Evolutionary conservation across 352 stramenopile species (phyloP).

Genomic region (Phytophthora multivora): DNA sequence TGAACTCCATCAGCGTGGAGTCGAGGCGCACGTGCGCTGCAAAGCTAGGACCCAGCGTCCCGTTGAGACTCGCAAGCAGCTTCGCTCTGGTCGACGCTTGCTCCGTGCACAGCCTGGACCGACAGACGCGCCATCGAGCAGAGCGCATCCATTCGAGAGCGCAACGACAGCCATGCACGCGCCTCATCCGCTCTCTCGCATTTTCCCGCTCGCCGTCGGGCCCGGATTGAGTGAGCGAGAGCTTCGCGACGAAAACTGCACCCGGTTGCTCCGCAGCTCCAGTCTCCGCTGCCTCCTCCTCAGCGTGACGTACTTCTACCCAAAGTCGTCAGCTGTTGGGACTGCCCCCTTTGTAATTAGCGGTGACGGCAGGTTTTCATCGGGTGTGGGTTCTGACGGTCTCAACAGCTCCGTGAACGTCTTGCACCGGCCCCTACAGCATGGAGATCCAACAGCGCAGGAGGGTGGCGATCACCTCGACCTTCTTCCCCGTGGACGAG

Average conservation of each 20-base stretch:
- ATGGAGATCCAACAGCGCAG: constrained; percentile 41
- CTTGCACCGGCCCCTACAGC: neutral
- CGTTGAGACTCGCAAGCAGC: constrained; percentile 22
- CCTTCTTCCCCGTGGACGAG: constrained; percentile 65
- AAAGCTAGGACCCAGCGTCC: constrained; percentile 28
- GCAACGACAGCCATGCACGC: constrained; percentile 7
- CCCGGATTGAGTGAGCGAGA: constrained; percentile 4
- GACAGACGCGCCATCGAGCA: constrained; percentile 22
- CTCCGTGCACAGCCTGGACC: constrained; percentile 19
- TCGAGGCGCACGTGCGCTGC: constrained; percentile 37
- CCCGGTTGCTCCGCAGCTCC: neutral
- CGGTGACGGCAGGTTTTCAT: constrained; percentile 9
- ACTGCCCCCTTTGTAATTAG: neutral
- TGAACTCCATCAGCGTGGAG: constrained; percentile 17
- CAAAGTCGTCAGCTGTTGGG: constrained; percentile 5
- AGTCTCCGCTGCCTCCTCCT: neutral
- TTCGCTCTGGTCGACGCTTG: constrained; percentile 6
- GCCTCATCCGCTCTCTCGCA: constrained; percentile 16
- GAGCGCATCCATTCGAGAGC: constrained; percentile 29
- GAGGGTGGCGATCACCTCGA: constrained; percentile 39
- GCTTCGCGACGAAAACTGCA: constrained; percentile 1
- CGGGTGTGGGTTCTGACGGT: constrained; percentile 2
- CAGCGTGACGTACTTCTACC: neutral
- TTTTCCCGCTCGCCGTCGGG: constrained; percentile 26
- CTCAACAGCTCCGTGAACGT: neutral